phyloP scores from a whole-genome alignment of 805 yeast species.

The Candida insectorum region DNA sequence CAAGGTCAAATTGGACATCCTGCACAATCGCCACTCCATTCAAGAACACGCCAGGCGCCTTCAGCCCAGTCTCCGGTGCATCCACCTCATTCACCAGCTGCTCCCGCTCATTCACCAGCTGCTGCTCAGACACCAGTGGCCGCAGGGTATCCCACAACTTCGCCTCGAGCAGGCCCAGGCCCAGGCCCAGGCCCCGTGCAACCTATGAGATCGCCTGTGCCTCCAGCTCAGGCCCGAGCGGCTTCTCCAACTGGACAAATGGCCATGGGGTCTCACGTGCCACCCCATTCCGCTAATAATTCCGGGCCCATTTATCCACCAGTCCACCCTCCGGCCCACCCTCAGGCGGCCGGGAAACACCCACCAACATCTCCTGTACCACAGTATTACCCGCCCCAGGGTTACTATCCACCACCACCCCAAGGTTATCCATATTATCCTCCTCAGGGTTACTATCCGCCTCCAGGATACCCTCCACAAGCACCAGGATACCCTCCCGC shows the following conservation, averaged over 20 bases:
- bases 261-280: too few species aligned
- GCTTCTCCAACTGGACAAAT: too few species aligned
- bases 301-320: too few species aligned
- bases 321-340: too few species aligned
- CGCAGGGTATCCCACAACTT: neutral
- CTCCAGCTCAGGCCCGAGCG: conserved; percentile 3
- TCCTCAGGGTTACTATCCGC: conserved; percentile 14
- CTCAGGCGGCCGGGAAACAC: too few species aligned
- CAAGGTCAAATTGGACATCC: too few species aligned
- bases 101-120: neutral
- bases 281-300: too few species aligned
- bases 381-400: conserved; percentile 12
- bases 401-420: conserved; percentile 19
- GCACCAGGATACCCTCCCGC: conserved; percentile 10
- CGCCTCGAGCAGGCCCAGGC: neutral
- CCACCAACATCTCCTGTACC: too few species aligned
- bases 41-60: too few species aligned
- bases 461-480: conserved; percentile 11
- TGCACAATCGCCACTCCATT: too few species aligned
- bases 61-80: too few species aligned
- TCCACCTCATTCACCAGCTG: too few species aligned
- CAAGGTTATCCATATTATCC: conserved; percentile 15
- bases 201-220: conserved; percentile 1
- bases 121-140: neutral
- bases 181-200: neutral